Conservation (phyloP, 768 basidiomycete species). For the Mycena epipterygia region DNA sequence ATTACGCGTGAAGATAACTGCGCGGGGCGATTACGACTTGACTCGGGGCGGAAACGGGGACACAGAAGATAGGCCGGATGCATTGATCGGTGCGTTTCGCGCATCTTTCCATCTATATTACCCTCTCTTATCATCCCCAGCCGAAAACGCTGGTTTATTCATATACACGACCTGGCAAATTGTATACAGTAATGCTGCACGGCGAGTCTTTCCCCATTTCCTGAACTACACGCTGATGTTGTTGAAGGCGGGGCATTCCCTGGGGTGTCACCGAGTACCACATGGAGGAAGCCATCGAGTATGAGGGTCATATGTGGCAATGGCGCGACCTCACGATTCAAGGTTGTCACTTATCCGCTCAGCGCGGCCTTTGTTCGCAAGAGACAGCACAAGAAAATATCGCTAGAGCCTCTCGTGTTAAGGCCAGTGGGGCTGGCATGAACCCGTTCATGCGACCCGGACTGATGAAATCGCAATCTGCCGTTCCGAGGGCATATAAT, state of each 20-base stretch:
- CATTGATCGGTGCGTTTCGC: slow-evolving; percentile 11
- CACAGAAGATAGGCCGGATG: background rate
- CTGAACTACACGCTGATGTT: background rate
- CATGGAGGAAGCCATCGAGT: background rate
- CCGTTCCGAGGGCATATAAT: background rate
- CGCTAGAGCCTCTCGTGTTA: background rate
- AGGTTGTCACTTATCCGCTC: background rate
- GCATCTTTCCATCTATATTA: background rate
- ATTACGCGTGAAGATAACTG: background rate
- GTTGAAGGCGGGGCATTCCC: background rate
- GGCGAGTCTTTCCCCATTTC: background rate
- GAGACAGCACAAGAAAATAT: background rate
- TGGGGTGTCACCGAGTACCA: slow-evolving; percentile 20
- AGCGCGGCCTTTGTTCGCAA: background rate
- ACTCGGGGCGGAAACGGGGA: too few relatives aligned
- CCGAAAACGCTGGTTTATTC: slow-evolving; percentile 20
- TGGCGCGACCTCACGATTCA: slow-evolving; percentile 10
- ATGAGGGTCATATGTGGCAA: slow-evolving; percentile 18
- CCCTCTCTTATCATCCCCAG: background rate
- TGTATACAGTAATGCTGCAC: background rate
- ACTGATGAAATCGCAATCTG: background rate
- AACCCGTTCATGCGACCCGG: slow-evolving; percentile 21
- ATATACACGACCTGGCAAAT: slow-evolving; percentile 13
- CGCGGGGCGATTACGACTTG: background rate
- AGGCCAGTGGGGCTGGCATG: background rate